A percentile compares a stretch with the other conserved stretches of the same genome.
Conservation (phyloP, 2,329 filamentous ascomycete genomes). For the Sporothrix dimorphospora region DNA sequence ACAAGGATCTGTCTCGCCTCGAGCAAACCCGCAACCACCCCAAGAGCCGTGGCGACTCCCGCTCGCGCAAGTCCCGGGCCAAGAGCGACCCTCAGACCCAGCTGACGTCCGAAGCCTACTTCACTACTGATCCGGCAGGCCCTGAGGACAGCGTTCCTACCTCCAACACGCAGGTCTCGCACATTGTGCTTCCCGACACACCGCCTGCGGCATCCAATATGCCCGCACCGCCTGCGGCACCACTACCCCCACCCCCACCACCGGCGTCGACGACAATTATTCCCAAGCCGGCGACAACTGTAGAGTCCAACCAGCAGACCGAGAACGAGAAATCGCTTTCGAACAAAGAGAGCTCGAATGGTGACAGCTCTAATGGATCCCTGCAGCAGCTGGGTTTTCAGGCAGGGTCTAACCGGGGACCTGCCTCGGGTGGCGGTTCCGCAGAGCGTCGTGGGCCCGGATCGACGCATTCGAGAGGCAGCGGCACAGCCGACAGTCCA, state of each 20-base stretch:
- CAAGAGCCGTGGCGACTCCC: constrained; percentile 46
- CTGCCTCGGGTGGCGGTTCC: constrained; percentile 36
- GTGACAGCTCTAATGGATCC: neutral
- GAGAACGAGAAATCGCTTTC: neutral
- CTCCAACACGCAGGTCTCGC: neutral
- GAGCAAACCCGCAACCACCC: constrained; percentile 52
- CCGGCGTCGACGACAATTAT: neutral
- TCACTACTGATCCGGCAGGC: constrained; percentile 57
- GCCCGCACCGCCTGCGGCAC: neutral
- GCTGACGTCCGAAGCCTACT: constrained; percentile 58
- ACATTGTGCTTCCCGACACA: neutral
- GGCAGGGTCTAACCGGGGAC: constrained; percentile 40
- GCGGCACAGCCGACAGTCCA: constrained; percentile 60
- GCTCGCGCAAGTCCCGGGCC: constrained; percentile 53
- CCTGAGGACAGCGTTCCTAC: constrained; percentile 44
- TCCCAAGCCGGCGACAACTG: neutral
- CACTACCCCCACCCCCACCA: neutral
- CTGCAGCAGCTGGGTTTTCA: constrained; percentile 38
- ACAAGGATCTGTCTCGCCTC: constrained; percentile 60
- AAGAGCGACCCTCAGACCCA: constrained; percentile 52
- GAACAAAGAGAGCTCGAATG: neutral
- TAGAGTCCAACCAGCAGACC: neutral
- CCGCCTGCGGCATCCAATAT: neutral
- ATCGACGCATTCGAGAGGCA: constrained; percentile 59
- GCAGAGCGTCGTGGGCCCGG: constrained; percentile 43